Evolutionary conservation across 73 alveolate species (phyloP).

Genomic region (Blepharisma japonicum): DNA sequence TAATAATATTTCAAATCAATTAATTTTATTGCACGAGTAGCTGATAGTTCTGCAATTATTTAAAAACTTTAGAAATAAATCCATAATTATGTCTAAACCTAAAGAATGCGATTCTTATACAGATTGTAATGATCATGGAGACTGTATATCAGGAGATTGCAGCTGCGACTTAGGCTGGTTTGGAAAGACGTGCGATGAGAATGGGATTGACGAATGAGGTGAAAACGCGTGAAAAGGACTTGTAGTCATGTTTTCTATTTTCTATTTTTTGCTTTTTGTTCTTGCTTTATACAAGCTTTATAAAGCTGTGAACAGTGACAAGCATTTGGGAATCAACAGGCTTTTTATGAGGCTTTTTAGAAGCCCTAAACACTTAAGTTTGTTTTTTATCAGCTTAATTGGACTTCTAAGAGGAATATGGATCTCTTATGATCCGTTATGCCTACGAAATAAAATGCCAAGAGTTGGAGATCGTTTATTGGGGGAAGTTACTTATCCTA

Average conservation of each 20-base stretch:
- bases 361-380: constrained; percentile 5
- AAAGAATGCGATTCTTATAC: no score
- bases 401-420: background rate
- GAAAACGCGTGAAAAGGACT: background rate
- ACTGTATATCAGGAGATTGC: background rate
- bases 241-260: background rate
- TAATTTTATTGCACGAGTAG: no score
- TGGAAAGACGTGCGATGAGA: background rate
- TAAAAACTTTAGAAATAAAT: no score
- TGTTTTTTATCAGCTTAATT: background rate
- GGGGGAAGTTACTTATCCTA: background rate
- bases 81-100: no score
- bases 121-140: background rate
- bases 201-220: constrained; percentile 15
- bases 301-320: background rate
- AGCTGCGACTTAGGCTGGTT: constrained; percentile 28
- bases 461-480: constrained; percentile 5
- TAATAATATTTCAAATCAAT: no score
- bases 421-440: constrained; percentile 5
- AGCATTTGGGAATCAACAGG: background rate
- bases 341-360: background rate
- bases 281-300: constrained; percentile 12
- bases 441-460: background rate
- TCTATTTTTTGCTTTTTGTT: background rate
- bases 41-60: no score